Conservation (phyloP, 345 rosid genomes). For the Turnera subulata region DNA sequence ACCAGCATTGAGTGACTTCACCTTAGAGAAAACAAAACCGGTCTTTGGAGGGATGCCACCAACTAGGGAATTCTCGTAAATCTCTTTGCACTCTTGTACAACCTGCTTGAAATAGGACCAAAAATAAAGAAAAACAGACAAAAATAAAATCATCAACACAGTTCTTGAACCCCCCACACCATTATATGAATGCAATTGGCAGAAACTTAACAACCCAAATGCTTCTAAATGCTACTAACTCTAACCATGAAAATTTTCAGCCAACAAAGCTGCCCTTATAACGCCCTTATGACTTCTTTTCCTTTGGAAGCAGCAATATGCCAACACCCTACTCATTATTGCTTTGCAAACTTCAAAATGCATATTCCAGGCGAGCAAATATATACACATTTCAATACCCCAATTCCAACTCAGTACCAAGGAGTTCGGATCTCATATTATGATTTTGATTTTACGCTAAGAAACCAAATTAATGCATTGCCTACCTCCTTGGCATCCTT, state of each 20-base stretch:
- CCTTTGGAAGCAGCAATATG: too few relatives aligned
- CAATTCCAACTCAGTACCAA: background rate
- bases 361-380: background rate
- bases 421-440: background rate
- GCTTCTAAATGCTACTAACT: background rate
- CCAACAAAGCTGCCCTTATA: too few relatives aligned
- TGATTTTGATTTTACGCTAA: background rate
- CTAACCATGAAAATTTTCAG: too few relatives aligned
- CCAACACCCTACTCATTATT: too few relatives aligned
- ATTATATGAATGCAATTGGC: background rate
- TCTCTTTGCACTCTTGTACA: slow-evolving; percentile 95
- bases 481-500: slow-evolving; percentile 97
- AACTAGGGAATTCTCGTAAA: slow-evolving; percentile 76
- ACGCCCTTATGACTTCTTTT: too few relatives aligned
- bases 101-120: slow-evolving; percentile 54
- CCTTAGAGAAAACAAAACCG: slow-evolving; percentile 79
- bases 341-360: background rate
- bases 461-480: background rate
- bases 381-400: background rate
- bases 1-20: slow-evolving; percentile 68
- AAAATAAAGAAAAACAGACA: too few relatives aligned
- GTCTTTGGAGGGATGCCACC: slow-evolving; percentile 84
- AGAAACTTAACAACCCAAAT: background rate
- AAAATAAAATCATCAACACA: background rate
- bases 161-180: background rate